Base-by-base conservation (phyloP, 2,329 filamentous ascomycete genomes). In the Diaporthe aspalathi region DNA sequence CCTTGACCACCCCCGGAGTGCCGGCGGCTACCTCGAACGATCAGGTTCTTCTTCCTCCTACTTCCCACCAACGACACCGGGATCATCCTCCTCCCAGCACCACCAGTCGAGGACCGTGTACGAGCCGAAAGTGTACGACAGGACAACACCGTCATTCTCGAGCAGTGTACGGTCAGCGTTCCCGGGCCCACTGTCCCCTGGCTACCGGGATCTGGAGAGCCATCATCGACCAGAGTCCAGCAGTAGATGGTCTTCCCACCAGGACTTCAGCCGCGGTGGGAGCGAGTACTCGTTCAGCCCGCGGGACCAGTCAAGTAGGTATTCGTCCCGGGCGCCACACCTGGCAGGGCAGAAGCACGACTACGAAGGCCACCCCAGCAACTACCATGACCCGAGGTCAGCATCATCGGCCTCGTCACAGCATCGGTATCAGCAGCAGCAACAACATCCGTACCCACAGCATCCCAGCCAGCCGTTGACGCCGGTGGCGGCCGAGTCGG, bases 251-350 rank as follows among this genome's bases (percentile, higher is more conserved):
- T 75, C 80, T 8, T 72, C 75, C 45, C 81, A 81, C 20, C 80
- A 82, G 24, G 86, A 88, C 5, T 71, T 78, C 20, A 77, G 77
- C 73, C 79, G 81, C 29, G 43, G 45, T 70, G 77, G 60, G 24
- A 67, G 82, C 35, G 86, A 88, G 74, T 88, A 87, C 74, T 80
- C 84, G 6, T 77, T 86, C 29, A 83, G 81, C 57, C 82, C 83
- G 66, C 81, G 82, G 70, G 83, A 86, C 8, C 72, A 67, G 16
- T 40, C 57, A 24, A 24, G 32, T 50, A 60, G 63, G 32, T 73
- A 71, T 27, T 57, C n/a, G n/a, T n/a, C 67, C 17, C 22, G 53
- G 20, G 24, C 53, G 4, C 79, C 80, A 49, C 80, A 80, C 66
- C 79, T 83, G 60, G 77, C 84, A n/a, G 78, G 77, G 56, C 74